A percentile compares a stretch with the other conserved stretches of the same genome.
phyloP scores from a whole-genome alignment of 768 basidiomycete genomes.

The Trichaptum fuscoviolaceum region DNA sequence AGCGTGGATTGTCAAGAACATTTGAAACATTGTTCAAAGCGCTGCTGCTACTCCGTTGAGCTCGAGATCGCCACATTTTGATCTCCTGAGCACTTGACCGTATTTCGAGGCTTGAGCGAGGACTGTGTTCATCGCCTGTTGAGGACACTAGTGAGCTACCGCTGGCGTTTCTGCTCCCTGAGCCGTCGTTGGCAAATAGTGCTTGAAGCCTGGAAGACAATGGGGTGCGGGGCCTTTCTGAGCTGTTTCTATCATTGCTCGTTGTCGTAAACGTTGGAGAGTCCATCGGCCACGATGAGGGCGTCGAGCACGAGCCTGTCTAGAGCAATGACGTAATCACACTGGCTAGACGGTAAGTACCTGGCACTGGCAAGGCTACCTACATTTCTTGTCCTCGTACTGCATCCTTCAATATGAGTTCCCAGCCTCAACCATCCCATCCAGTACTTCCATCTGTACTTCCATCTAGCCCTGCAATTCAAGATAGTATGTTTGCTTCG shows the following conservation, averaged over 20 bases:
- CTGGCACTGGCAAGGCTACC: too few species aligned
- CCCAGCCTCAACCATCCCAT: constrained; percentile 1
- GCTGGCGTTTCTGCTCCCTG: not conserved
- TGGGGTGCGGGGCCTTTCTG: constrained; percentile 5
- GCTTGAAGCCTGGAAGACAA: constrained; percentile 8
- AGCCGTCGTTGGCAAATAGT: constrained; percentile 6
- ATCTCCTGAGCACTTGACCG: not conserved
- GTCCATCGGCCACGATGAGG: not conserved
- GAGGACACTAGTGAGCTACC: not conserved
- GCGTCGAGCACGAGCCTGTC: not conserved
- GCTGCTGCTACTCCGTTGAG: not conserved
- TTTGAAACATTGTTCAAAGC: not conserved
- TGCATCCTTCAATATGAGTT: not conserved
- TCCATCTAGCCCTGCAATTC: constrained; percentile 42
- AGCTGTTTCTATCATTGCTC: not conserved
- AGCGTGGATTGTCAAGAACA: constrained; percentile 2
- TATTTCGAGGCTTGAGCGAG: constrained; percentile 5
- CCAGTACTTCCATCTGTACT: constrained; percentile 43
- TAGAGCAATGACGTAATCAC: not conserved
- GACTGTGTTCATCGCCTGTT: not conserved
- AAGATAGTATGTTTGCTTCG: constrained; percentile 39
- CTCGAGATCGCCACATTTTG: not conserved
- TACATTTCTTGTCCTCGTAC: not conserved
- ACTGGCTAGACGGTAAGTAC: too few species aligned
- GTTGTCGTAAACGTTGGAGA: not conserved